Evolutionary conservation across 2,329 filamentous ascomycete species (phyloP), one percentile per base, ranked within the genome.

Genomic region (Lecanicillium sp.): DNA sequence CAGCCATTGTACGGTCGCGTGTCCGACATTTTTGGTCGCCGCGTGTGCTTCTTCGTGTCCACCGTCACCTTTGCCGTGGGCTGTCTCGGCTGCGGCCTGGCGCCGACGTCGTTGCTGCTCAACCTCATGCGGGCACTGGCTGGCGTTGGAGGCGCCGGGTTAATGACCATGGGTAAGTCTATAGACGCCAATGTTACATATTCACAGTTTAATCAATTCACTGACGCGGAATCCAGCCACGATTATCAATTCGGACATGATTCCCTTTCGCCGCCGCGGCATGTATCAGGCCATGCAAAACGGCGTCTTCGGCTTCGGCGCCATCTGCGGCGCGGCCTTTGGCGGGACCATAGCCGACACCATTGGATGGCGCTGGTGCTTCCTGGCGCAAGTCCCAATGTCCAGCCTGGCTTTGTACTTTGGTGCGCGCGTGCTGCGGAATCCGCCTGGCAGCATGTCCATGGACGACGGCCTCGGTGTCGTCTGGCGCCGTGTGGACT

Each of bases 1-100:
- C 79, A 86, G 53, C 82, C 82, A 1, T 66, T 87, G 1, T 84
- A 84, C 49, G 82, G 81, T 2, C 73, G 82, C 2, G 65, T 86
- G 4, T 84, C 80, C 1, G 82, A 87, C 51, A 79, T 81, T 5
- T 72, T 85, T 41, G 81, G 81, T 2, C 69, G 81, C 4, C 70
- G 77, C 2, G 50, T 69, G 4, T 74, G 77, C 43, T 84, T 84
- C 57, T 72, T 85, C 41, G 70, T 76, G n/a, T 75, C 77, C 0
- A 76, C 78, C 0, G 47, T 75, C 3, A 69, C 77, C 0, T 84
- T 87, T 51, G 66, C 72, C 8, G 40, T 71, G 1, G 81, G 81
- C 0, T 84, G 79, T 43, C 59, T 79, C 3, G 81, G 81, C 33
- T 86, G 81, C 49, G 78, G 71, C 1, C 49, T 81, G 5, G 78